These are phyloP conservation scores for Fusarium sp. DNA, from an alignment of 2,329 filamentous ascomycete species.

Conservation along the genomic window DNA sequence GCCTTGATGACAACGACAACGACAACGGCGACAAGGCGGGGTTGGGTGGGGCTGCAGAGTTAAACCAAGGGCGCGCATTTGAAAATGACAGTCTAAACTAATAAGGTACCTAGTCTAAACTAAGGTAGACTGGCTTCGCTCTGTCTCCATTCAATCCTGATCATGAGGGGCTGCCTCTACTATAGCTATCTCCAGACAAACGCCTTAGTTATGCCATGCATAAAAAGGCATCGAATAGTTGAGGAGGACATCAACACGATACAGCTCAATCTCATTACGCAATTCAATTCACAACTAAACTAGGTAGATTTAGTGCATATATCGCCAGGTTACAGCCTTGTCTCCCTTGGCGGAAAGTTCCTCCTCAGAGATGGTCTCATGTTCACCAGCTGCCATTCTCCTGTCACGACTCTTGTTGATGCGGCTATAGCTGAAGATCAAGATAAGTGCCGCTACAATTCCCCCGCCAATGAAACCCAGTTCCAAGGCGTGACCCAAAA, in stretches of 20 bases:
- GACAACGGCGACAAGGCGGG: neutral
- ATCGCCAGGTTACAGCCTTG: conserved; percentile 70
- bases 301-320: conserved; percentile 57
- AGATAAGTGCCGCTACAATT: conserved; percentile 55
- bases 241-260: neutral
- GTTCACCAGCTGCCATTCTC: conserved; percentile 56
- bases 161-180: too few relatives aligned
- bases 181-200: too few relatives aligned
- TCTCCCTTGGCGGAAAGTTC: conserved; percentile 70
- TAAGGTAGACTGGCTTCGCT: neutral
- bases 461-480: conserved; percentile 60
- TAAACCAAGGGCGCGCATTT: neutral
- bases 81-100: neutral
- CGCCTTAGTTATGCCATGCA: too few relatives aligned
- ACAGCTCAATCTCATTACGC: neutral
- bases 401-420: conserved; percentile 69
- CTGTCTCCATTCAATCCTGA: neutral
- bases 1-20: neutral
- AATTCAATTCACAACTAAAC: neutral
- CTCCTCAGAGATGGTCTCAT: conserved; percentile 52
- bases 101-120: too few relatives aligned
- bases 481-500: conserved; percentile 62
- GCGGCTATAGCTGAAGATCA: conserved; percentile 62
- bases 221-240: neutral
- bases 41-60: conserved; percentile 5